phyloP scores from a whole-genome alignment of 2,329 filamentous ascomycete species.

The Ophioceras dolichostomum region DNA sequence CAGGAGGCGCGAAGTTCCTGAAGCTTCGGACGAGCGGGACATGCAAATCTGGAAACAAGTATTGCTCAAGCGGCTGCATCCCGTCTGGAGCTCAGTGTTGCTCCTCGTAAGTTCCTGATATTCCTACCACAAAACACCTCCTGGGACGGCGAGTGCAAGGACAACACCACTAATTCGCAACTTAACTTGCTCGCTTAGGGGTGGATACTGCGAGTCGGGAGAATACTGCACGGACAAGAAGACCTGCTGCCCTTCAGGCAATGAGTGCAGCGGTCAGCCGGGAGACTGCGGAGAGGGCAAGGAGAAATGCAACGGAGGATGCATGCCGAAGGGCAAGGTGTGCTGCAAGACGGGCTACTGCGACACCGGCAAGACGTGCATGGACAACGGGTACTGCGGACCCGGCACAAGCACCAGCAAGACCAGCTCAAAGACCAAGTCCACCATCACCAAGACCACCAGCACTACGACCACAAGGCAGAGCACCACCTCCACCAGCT shows the following conservation, averaged over 20 bases:
- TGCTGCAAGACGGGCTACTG: conserved; percentile 2
- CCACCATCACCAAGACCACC: background rate
- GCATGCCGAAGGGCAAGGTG: background rate
- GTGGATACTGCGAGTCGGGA: background rate
- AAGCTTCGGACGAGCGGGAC: background rate
- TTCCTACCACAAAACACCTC: background rate
- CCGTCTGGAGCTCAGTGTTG: conserved; percentile 1
- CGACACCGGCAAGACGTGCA: conserved; percentile 1
- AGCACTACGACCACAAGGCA: background rate
- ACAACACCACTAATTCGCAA: background rate
- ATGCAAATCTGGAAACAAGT: background rate
- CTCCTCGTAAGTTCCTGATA: background rate
- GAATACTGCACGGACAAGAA: conserved; percentile 1
- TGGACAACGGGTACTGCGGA: background rate
- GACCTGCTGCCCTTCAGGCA: conserved; percentile 1
- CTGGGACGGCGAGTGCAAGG: background rate
- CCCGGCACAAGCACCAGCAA: background rate
- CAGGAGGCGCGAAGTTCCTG: no score
- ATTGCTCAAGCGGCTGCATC: conserved; percentile 2
- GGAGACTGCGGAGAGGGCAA: background rate
- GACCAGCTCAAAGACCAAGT: background rate
- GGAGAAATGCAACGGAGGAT: background rate
- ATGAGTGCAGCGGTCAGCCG: background rate
- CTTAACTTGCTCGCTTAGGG: no score
- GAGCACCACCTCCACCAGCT: background rate